Conservation (phyloP, 2,329 filamentous ascomycete species). For the Cladosporium sp. region DNA sequence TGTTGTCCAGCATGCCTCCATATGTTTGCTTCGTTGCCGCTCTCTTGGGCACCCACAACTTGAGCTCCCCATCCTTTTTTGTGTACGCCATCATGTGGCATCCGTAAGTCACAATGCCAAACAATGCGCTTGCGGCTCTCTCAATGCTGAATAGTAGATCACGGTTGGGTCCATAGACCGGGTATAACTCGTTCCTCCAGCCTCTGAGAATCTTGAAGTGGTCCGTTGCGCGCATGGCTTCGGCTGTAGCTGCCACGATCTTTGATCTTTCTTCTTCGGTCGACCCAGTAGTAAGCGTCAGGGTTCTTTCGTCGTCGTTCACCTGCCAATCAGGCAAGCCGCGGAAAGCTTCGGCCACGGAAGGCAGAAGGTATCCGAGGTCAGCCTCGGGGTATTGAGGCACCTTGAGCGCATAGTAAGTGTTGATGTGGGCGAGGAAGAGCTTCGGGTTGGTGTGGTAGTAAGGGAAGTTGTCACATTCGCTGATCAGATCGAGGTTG, state of each 20-base stretch:
- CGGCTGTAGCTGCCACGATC: slow-evolving; percentile 52
- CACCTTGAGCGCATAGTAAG: slow-evolving; percentile 63
- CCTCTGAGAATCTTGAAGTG: slow-evolving; percentile 70
- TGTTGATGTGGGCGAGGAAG: slow-evolving; percentile 43
- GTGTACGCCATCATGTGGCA: slow-evolving; percentile 74
- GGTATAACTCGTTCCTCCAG: slow-evolving; percentile 78
- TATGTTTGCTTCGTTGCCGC: slow-evolving; percentile 79
- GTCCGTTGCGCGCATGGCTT: slow-evolving; percentile 63
- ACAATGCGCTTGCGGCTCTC: slow-evolving; percentile 65
- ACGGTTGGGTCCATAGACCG: slow-evolving; percentile 61
- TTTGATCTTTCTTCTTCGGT: slow-evolving; percentile 60
- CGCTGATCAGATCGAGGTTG: slow-evolving; percentile 52
- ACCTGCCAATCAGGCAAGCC: slow-evolving; percentile 59
- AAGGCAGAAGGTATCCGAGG: slow-evolving; percentile 57
- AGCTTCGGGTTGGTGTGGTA: slow-evolving; percentile 54
- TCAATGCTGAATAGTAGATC: slow-evolving; percentile 70
- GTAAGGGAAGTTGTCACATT: slow-evolving; percentile 70
- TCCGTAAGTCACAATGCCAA: slow-evolving; percentile 73
- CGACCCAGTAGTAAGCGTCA: slow-evolving; percentile 54
- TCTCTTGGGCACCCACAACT: slow-evolving; percentile 79
- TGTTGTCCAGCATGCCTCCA: slow-evolving; percentile 89
- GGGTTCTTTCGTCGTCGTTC: slow-evolving; percentile 54
- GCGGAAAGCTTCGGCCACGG: slow-evolving; percentile 54
- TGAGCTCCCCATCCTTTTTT: slow-evolving; percentile 51
- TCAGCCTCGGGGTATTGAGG: slow-evolving; percentile 57